Evolutionary conservation across 2,329 filamentous ascomycete genomes (phyloP).

Genomic region (Fusarium sp.): DNA sequence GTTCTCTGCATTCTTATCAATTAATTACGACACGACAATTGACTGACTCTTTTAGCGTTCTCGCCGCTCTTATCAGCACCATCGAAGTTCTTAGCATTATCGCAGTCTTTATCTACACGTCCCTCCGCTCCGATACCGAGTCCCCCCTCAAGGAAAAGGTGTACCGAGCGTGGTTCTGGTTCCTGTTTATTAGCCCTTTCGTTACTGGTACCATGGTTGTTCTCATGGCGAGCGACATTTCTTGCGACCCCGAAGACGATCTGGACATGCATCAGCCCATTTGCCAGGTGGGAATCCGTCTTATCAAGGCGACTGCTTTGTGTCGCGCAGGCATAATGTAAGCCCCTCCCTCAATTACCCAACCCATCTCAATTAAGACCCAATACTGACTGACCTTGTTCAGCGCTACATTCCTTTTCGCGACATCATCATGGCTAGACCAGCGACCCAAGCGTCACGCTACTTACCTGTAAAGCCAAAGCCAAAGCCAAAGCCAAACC

Average conservation of each 20-base stretch:
- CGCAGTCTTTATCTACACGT: conserved; percentile 27
- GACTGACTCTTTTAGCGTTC: conserved; percentile 10
- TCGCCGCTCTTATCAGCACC: conserved; percentile 28
- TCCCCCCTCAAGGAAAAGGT: conserved; percentile 20
- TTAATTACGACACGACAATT: no score
- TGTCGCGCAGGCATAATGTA: conserved; percentile 34
- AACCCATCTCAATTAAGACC: background rate
- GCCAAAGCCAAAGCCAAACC: background rate
- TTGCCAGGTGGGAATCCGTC: conserved; percentile 29
- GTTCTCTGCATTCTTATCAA: background rate
- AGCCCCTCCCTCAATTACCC: background rate
- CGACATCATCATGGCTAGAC: conserved; percentile 32
- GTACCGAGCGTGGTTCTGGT: conserved; percentile 32
- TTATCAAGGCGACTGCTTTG: conserved; percentile 35
- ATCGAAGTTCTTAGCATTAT: conserved; percentile 33
- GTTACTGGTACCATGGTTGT: conserved; percentile 23
- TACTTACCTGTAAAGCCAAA: background rate
- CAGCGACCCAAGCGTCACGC: background rate
- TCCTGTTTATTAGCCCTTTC: conserved; percentile 27
- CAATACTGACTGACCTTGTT: background rate
- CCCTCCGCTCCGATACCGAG: conserved; percentile 6
- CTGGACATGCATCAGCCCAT: conserved; percentile 31
- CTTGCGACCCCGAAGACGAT: conserved; percentile 28
- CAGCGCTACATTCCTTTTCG: conserved; percentile 34
- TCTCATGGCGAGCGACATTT: conserved; percentile 34